A percentile compares a stretch with the other conserved stretches of the same genome.
phyloP scores from a whole-genome alignment of 2,329 filamentous ascomycete species.

The Colletotrichum cordylinicola region DNA sequence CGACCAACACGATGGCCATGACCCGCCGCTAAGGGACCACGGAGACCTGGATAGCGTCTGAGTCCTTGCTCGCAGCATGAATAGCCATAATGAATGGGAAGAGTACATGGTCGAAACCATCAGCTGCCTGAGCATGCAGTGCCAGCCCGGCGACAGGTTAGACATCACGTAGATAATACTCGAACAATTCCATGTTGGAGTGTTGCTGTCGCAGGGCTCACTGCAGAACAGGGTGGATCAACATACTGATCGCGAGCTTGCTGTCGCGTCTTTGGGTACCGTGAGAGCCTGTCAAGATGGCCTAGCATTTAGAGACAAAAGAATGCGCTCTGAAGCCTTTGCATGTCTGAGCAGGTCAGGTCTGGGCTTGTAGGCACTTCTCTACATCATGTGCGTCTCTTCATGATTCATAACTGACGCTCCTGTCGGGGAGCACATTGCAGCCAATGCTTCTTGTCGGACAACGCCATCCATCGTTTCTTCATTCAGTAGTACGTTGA shows the following conservation, averaged over 20 bases:
- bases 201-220: not conserved
- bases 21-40: not conserved
- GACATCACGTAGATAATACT: not conserved
- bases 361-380: not conserved
- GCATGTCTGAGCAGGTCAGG: not conserved
- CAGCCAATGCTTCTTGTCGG: not conserved
- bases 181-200: not conserved
- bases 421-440: not conserved
- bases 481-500: not conserved
- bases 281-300: rapidly evolving
- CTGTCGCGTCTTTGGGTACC: not conserved
- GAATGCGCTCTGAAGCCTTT: not conserved
- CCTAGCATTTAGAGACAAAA: not conserved
- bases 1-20: not conserved
- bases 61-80: not conserved
- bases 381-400: not conserved
- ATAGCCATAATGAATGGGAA: not conserved
- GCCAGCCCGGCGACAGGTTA: not conserved
- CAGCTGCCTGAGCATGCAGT: not conserved
- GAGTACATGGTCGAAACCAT: not conserved
- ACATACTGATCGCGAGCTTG: not conserved
- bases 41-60: not conserved
- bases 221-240: not conserved
- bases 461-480: not conserved
- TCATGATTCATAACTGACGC: not conserved